Base-by-base conservation (phyloP, 768 basidiomycete genomes). In the Polyporus arcularius region DNA sequence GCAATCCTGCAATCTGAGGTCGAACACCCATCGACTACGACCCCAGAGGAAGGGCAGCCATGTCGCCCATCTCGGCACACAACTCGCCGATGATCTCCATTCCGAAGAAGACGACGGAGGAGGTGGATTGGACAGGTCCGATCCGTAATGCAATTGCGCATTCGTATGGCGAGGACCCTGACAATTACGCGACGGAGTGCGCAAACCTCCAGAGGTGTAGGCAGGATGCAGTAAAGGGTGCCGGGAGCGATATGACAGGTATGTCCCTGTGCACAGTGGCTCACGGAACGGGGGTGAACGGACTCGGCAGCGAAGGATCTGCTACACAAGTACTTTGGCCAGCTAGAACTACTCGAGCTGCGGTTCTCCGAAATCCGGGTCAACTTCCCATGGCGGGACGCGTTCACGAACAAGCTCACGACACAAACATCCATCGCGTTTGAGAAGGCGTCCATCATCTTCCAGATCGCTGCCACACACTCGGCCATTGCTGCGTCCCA, bases 291-390 rank as follows among this genome's bases (percentile, higher is more conserved):
- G 7, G 35, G 8, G 15, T 57, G 11, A 21, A 26, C 18, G 28
- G 40, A 15, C 21, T 18, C 15, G n/a, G 50, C 70, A 89, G 96
- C 90, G 12, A 84, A 96, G 51, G 96, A 98, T 77, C 81, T 98
- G 21, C 81, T 99, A 46, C 98, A 96, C 88, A 98, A 97, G 77
- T 99, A 99, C 79, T 99, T 98, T 78, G 96, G 97, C 39, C 97
- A 99, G 74, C 87, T 99, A 46, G 97, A 99, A 70, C 85, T 98
- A 4, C 86, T 99, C 42, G 97, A 99, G 72, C 83, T 99, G 54
- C 87, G 97, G 40, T 99, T 99, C 78, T 86, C 96, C 9, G 96
- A 98, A 73, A 94, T 98, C 64, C 85, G 92, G 67, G 95, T 98
- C 74, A 90, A 91, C 64, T 99, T 98, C 70, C 89, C 94, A 0